Evolutionary conservation across 2,329 filamentous ascomycete species (phyloP).

Genomic region (Calonectria pseudoreteaudii): DNA sequence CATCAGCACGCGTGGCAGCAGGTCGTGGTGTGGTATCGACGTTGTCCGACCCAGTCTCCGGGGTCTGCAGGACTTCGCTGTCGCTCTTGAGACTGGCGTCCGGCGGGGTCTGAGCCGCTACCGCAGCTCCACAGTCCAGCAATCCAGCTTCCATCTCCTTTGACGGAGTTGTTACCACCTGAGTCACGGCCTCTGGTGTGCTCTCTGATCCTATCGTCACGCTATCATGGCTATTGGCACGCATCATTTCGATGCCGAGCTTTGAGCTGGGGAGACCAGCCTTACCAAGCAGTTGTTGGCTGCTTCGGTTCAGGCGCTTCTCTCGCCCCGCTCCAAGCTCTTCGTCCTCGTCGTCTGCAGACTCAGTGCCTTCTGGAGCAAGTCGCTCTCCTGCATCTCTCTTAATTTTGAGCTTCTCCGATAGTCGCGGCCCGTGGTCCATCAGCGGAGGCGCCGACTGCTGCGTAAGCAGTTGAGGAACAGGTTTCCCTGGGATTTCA

Average conservation of each 20-base stretch:
- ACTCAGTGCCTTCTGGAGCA: constrained; percentile 80
- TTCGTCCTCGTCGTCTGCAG: constrained; percentile 94
- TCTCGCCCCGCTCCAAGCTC: constrained; percentile 73
- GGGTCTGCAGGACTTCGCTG: constrained; percentile 16
- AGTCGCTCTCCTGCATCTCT: constrained; percentile 81
- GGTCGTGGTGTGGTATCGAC: constrained; percentile 61
- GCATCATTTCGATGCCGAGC: constrained; percentile 97
- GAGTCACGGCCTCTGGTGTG: constrained; percentile 63
- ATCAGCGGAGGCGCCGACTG: constrained; percentile 74
- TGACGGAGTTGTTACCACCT: constrained; percentile 62
- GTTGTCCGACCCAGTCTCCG: constrained; percentile 34
- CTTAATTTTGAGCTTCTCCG: constrained; percentile 80
- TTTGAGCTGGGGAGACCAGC: constrained; percentile 81
- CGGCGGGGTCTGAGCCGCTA: constrained; percentile 40
- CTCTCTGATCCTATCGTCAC: constrained; percentile 66
- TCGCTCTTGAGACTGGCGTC: constrained; percentile 30
- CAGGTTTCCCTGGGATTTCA: constrained; percentile 53
- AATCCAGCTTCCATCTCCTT: constrained; percentile 52
- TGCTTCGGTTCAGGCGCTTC: constrained; percentile 61
- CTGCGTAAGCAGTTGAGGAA: constrained; percentile 68
- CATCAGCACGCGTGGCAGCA: constrained; percentile 26
- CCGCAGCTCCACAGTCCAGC: constrained; percentile 34
- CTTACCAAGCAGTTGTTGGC: constrained; percentile 56
- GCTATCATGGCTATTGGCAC: constrained; percentile 93
- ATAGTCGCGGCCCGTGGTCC: constrained; percentile 69